A percentile compares a stretch with the other conserved stretches of the same genome.
phyloP scores from a whole-genome alignment of 1,284 basidiomycete species.

The Trametes hirsuta region DNA sequence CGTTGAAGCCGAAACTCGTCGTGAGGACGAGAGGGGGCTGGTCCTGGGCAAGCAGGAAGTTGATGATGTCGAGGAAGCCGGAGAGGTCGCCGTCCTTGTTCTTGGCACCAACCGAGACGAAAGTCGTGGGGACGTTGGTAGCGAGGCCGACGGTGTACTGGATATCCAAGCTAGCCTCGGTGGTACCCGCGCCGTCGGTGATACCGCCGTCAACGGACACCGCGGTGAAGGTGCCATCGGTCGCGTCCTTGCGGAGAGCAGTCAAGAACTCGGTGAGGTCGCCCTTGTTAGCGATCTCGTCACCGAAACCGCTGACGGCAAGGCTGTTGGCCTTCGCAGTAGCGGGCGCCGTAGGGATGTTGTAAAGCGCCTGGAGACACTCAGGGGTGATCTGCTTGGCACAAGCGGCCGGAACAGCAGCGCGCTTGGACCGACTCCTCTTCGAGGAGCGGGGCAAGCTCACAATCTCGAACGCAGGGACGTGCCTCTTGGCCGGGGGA shows the following conservation, averaged over 20 bases:
- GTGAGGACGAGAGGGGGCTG: constrained; percentile 38
- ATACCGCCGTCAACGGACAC: constrained; percentile 36
- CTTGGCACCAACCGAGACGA: constrained; percentile 25
- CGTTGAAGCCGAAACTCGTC: constrained; percentile 60
- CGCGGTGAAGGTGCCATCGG: constrained; percentile 27
- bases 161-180: constrained; percentile 53
- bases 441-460: constrained; percentile 14
- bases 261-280: constrained; percentile 56
- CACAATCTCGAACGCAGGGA: constrained; percentile 15
- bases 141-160: constrained; percentile 66
- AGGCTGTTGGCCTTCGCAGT: constrained; percentile 50
- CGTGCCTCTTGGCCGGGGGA: constrained; percentile 11
- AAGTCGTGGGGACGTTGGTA: constrained; percentile 44
- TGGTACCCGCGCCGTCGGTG: constrained; percentile 34
- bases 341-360: constrained; percentile 49
- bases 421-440: constrained; percentile 21
- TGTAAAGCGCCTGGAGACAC: constrained; percentile 59
- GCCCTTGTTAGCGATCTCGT: constrained; percentile 52
- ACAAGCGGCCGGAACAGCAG: constrained; percentile 35
- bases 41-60: constrained; percentile 33
- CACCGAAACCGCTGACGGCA: constrained; percentile 58
- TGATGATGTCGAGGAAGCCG: constrained; percentile 38
- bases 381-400: constrained; percentile 52
- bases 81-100: constrained; percentile 27
- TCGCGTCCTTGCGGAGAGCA: constrained; percentile 52